Evolutionary conservation across 2,329 filamentous ascomycete species (phyloP).

Genomic region (Trichoderma polysporum): DNA sequence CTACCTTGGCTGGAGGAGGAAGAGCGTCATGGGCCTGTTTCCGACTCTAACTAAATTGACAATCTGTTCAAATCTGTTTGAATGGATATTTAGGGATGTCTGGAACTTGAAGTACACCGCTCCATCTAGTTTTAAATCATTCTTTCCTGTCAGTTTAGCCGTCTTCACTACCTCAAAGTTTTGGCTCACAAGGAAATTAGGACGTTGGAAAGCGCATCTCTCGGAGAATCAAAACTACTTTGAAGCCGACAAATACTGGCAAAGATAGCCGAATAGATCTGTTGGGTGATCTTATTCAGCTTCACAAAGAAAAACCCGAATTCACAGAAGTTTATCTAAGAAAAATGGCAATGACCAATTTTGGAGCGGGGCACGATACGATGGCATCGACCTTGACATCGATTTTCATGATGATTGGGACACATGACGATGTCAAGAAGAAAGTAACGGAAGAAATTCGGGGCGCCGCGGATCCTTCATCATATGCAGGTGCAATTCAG

Average conservation of each 20-base stretch:
- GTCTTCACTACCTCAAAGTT: neutral
- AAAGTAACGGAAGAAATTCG: constrained; percentile 38
- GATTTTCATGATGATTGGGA: constrained; percentile 47
- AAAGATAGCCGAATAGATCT: constrained; percentile 42
- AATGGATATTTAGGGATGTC: constrained; percentile 41
- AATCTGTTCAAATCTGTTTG: constrained; percentile 37
- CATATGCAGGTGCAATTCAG: constrained; percentile 27
- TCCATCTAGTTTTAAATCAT: constrained; percentile 45
- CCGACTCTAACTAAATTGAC: constrained; percentile 42
- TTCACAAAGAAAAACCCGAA: constrained; percentile 45
- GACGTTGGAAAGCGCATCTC: constrained; percentile 37
- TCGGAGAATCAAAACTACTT: constrained; percentile 35
- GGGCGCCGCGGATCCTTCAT: neutral
- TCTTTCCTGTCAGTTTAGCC: constrained; percentile 46
- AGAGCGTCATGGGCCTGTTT: constrained; percentile 53
- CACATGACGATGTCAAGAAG: constrained; percentile 35
- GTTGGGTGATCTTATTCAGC: constrained; percentile 46
- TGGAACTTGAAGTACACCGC: constrained; percentile 49
- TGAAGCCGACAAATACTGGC: constrained; percentile 30
- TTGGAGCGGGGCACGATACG: constrained; percentile 56
- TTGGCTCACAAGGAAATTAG: constrained; percentile 26
- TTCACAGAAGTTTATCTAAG: constrained; percentile 50
- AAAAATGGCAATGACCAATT: constrained; percentile 55
- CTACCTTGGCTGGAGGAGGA: constrained; percentile 52
- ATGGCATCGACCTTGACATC: constrained; percentile 54